Evolutionary conservation across 1,284 basidiomycete species (phyloP).

Genomic region (Microbotryum silenes-acaulis): DNA sequence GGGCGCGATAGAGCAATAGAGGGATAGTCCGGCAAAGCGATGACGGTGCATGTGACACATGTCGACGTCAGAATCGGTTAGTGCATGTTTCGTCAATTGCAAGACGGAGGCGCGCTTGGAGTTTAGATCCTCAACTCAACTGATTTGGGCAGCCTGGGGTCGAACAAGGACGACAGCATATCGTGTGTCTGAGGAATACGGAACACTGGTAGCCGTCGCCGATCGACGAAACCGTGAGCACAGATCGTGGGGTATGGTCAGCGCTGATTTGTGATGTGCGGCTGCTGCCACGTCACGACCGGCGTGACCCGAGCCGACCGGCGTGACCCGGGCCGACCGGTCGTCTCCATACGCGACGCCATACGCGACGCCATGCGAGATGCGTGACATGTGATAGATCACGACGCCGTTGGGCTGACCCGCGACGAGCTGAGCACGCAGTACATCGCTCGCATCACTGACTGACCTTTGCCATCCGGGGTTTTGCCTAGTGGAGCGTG

Average conservation of each 20-base stretch:
- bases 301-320: no score
- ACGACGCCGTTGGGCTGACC: constrained; percentile 3
- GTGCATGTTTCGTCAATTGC: neutral
- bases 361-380: no score
- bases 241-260: neutral
- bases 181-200: constrained; percentile 91
- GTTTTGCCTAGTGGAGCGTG: constrained; percentile 83
- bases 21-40: neutral
- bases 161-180: constrained; percentile 81
- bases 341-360: no score
- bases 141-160: constrained; percentile 81
- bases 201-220: constrained; percentile 61
- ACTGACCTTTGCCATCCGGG: constrained; percentile 64
- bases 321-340: no score
- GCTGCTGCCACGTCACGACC: no score
- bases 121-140: neutral
- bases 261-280: neutral
- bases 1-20: neutral
- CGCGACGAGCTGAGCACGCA: neutral
- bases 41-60: neutral
- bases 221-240: neutral
- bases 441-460: neutral
- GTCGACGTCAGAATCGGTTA: neutral
- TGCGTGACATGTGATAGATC: no score
- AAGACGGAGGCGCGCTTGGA: neutral